phyloP scores from a whole-genome alignment of 2,329 filamentous ascomycete genomes.

The Aureobasidium sp. region DNA sequence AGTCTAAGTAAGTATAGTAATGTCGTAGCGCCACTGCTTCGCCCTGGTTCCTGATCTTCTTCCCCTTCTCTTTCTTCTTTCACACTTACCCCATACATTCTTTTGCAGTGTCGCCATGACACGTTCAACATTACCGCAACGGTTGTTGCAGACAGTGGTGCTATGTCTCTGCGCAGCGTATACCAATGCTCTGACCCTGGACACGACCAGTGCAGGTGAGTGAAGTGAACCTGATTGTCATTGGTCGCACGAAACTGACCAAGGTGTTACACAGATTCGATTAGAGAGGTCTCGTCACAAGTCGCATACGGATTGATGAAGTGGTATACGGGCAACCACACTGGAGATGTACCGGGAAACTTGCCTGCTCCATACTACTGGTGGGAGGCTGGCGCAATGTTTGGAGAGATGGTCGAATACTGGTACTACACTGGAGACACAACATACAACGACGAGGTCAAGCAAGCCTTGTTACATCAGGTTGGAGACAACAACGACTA shows the following conservation, averaged over 20 bases:
- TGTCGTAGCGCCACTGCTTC: background rate
- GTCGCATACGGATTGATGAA: conserved; percentile 26
- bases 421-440: conserved; percentile 59
- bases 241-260: background rate
- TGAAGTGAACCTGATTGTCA: background rate
- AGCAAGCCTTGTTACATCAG: conserved; percentile 51
- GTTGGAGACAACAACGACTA: conserved; percentile 48
- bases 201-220: conserved; percentile 1
- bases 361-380: conserved; percentile 56
- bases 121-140: conserved; percentile 1
- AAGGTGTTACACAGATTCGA: conserved; percentile 19
- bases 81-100: conserved; percentile 7
- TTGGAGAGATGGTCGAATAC: conserved; percentile 61
- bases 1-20: conserved; percentile 5
- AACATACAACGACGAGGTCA: conserved; percentile 53
- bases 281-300: conserved; percentile 22
- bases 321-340: conserved; percentile 26
- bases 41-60: conserved; percentile 3
- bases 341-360: conserved; percentile 27
- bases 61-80: background rate
- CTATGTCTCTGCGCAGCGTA: background rate
- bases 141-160: conserved; percentile 6
- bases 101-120: conserved; percentile 2
- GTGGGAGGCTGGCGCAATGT: conserved; percentile 60
- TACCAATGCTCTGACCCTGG: conserved; percentile 1